Percentiles rank a stretch among this genome's conserved stretches.
These are phyloP conservation scores for Diaporthe longicolla DNA, from an alignment of 2,329 filamentous ascomycete species.

Conservation along the genomic window DNA sequence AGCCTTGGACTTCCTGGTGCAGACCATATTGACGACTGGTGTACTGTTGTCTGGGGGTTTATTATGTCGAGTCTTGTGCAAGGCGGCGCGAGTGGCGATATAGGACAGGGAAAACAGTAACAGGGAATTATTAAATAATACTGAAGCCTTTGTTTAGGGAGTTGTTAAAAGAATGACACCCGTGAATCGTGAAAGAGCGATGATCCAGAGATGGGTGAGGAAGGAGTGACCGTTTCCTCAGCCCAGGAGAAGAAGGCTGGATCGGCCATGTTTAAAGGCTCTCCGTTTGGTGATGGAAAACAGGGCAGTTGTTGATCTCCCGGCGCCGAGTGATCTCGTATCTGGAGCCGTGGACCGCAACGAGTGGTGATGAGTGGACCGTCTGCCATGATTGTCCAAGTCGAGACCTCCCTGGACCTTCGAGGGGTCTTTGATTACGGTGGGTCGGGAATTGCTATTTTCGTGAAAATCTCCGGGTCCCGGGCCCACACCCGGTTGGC, in stretches of 20 bases:
- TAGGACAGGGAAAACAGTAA: background rate
- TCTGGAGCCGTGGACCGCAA: conserved; percentile 32
- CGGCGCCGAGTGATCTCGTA: conserved; percentile 42
- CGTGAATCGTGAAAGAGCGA: conserved; percentile 25
- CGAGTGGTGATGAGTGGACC: conserved; percentile 39
- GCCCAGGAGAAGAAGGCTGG: conserved; percentile 22
- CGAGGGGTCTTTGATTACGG: conserved; percentile 38
- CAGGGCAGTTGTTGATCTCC: conserved; percentile 42
- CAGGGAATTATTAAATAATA: conserved; percentile 25
- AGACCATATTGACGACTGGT: conserved; percentile 39
- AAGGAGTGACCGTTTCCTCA: conserved; percentile 8
- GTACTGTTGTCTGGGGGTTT: background rate
- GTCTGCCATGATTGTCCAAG: conserved; percentile 27
- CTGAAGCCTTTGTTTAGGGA: conserved; percentile 16
- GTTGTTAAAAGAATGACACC: conserved; percentile 30
- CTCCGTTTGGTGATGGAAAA: conserved; percentile 14
- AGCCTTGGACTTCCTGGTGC: conserved; percentile 41
- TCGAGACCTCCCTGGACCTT: conserved; percentile 35
- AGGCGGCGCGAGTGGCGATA: background rate
- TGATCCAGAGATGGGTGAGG: conserved; percentile 36
- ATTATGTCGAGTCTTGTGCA: background rate
- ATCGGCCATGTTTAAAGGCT: conserved; percentile 28
- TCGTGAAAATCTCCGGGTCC: conserved; percentile 29
- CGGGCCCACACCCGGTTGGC: conserved; percentile 22
- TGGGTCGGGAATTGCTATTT: conserved; percentile 37